Base-by-base conservation (phyloP, 805 yeast genomes). In the Starmerella cellae region DNA sequence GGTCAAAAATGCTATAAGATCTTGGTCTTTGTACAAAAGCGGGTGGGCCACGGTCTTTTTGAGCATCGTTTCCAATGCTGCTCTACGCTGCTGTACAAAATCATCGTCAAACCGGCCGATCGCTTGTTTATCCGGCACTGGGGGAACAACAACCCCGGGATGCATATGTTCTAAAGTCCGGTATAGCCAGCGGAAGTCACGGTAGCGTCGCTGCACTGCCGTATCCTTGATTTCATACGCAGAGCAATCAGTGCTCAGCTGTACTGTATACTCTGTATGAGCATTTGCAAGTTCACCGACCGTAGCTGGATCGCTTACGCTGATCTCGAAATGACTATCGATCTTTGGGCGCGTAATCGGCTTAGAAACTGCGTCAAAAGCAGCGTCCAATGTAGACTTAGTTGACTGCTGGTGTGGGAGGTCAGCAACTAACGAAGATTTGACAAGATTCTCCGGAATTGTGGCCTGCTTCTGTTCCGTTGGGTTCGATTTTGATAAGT, bases 91-190 rank as follows among this genome's bases (percentile, higher is more conserved):
- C 60, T 91, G 96, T 39, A 91, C 76, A 53, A 91, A 87, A 53
- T 79, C 85, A 51, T 83, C 83, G 53, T 84, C 84, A 61, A 91
- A 85, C 48, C 95, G 71, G 4, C 97, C 96, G 42, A 87, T 79
- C 6, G 81, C 80, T 48, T 93, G 95, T 60, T 91, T 94, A 46
- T 82, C 94, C 0, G 96, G 87, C 3, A 97, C 96, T 1, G 97
- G 95, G 1, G 98, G 97, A 20, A 91, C 77, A 29, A 91, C 77
- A 45, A 71, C 69, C 1, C 98, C 98, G 28, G 95, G 94, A 56
- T 91, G 85, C 52, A 79, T 82, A 54, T 74, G 73, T 55, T 81
- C 82, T 21, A 91, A 65, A 53, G 87, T 95, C 50, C 82, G 83
- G 60, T 85, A 88, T 11, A 91, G 67, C 97, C 97, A 88, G 47